These are phyloP conservation scores for Penicillium robsamsonii DNA, from an alignment of 495 filamentous ascomycete genomes.

Conservation along the genomic window DNA sequence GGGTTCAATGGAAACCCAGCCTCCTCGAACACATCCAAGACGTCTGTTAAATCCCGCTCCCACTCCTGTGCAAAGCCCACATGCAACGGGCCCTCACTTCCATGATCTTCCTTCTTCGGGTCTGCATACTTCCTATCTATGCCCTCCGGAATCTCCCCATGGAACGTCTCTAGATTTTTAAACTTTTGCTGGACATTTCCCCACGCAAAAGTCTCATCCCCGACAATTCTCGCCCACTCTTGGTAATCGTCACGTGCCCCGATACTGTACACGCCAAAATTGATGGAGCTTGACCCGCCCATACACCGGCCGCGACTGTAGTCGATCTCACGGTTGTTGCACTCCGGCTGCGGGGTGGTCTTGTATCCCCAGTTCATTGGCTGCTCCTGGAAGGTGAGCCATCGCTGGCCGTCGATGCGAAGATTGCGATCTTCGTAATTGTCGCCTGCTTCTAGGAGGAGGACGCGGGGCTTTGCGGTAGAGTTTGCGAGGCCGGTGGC, in stretches of 20 bases:
- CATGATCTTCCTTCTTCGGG: conserved; percentile 40
- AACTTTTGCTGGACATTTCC: conserved; percentile 37
- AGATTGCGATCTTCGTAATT: conserved; percentile 42
- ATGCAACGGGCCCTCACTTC: conserved; percentile 45
- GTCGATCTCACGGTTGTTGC: conserved; percentile 46
- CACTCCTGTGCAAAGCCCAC: conserved; percentile 42
- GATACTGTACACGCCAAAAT: conserved; percentile 55
- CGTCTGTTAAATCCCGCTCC: conserved; percentile 44
- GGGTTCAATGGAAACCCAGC: conserved; percentile 46
- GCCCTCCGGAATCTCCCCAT: conserved; percentile 38
- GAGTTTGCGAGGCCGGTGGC: conserved; percentile 45
- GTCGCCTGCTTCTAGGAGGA: conserved; percentile 55
- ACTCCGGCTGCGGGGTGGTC: conserved; percentile 48
- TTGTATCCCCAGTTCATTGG: conserved; percentile 56
- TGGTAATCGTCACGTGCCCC: conserved; percentile 58
- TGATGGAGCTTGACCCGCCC: conserved; percentile 58
- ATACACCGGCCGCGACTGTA: conserved; percentile 56
- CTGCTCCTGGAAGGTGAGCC: conserved; percentile 42
- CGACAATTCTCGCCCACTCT: conserved; percentile 42
- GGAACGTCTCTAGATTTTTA: conserved; percentile 52
- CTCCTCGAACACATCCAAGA: conserved; percentile 39
- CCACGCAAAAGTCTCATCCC: conserved; percentile 47
- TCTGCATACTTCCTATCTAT: conserved; percentile 33
- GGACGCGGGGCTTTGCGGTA: conserved; percentile 40
- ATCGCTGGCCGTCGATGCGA: conserved; percentile 50